Percentiles rank a stretch among this genome's conserved stretches.
Conservation (phyloP, 2,329 filamentous ascomycete genomes). For the Diaporthe citrichinensis region DNA sequence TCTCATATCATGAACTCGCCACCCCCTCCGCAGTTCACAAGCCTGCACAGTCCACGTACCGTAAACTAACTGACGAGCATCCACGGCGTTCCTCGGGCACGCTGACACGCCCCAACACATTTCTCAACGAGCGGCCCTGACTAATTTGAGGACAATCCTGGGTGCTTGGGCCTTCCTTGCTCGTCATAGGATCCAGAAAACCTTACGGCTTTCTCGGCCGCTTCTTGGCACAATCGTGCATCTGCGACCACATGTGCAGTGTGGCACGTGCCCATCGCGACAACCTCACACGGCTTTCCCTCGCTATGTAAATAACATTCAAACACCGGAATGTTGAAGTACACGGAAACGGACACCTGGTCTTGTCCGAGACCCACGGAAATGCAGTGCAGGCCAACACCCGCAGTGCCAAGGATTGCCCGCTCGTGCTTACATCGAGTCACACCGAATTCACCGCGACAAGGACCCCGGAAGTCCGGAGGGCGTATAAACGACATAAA, state of each 20-base stretch:
- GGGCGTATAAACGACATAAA: neutral
- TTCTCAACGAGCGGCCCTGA: neutral
- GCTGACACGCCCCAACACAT: neutral
- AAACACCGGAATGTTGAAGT: neutral
- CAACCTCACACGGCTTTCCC: neutral
- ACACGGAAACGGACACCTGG: neutral
- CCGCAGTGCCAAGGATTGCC: neutral
- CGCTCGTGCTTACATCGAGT: neutral
- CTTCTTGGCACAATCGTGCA: neutral
- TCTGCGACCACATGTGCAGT: neutral
- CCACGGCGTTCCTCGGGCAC: too few species aligned
- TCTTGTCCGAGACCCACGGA: too few species aligned
- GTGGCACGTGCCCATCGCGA: neutral
- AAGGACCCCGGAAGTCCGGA: neutral
- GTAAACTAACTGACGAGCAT: neutral
- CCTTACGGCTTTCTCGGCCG: neutral
- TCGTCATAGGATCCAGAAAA: neutral
- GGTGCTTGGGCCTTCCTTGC: too few species aligned
- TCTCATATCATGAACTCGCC: neutral
- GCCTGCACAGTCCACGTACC: neutral
- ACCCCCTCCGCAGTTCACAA: conserved; percentile 8
- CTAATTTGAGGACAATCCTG: neutral
- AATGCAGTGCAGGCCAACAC: neutral
- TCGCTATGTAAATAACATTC: too few species aligned
- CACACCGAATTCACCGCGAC: neutral